These are phyloP conservation scores for Rhynchospora tenuis DNA, from an alignment of 176 grass and related monocot genomes.

Conservation along the genomic window DNA sequence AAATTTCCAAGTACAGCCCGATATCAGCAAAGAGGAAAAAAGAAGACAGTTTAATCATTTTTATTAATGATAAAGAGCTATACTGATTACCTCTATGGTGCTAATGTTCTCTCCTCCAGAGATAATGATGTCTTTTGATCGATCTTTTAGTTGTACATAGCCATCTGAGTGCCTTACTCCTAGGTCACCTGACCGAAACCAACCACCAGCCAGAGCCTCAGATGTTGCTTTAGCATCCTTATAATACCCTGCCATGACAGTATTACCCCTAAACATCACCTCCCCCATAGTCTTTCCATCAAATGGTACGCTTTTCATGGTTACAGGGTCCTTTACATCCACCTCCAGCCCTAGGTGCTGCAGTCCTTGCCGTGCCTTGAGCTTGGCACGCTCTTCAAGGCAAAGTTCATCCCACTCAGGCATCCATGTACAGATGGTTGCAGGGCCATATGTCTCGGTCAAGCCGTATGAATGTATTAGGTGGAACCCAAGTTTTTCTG, in stretches of 20 bases:
- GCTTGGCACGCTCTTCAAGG: constrained; percentile 40
- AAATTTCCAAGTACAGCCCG: neutral
- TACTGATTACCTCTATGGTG: constrained; percentile 44
- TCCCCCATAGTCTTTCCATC: constrained; percentile 71
- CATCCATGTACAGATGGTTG: constrained; percentile 55
- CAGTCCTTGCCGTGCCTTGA: constrained; percentile 76
- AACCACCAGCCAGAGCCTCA: constrained; percentile 51
- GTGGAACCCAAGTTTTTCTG: constrained; percentile 64
- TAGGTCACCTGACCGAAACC: constrained; percentile 61
- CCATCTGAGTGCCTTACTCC: constrained; percentile 62
- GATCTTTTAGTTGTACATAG: constrained; percentile 64
- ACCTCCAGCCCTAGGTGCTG: constrained; percentile 62
- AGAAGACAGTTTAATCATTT: neutral
- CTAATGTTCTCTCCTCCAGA: constrained; percentile 96
- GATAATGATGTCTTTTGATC: constrained; percentile 88
- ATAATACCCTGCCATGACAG: constrained; percentile 86
- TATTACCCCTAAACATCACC: constrained; percentile 86
- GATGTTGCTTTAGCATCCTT: constrained; percentile 54
- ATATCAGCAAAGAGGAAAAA: neutral
- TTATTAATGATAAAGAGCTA: neutral
- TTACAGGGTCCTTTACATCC: constrained; percentile 68
- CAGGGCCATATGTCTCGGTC: constrained; percentile 81
- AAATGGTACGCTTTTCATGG: constrained; percentile 52
- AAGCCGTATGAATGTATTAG: constrained; percentile 72
- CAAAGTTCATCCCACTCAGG: constrained; percentile 77